A percentile compares a stretch with the other conserved stretches of the same genome.
Conservation (phyloP, 495 filamentous ascomycete genomes). For the Hypoxylon cercidicola region DNA sequence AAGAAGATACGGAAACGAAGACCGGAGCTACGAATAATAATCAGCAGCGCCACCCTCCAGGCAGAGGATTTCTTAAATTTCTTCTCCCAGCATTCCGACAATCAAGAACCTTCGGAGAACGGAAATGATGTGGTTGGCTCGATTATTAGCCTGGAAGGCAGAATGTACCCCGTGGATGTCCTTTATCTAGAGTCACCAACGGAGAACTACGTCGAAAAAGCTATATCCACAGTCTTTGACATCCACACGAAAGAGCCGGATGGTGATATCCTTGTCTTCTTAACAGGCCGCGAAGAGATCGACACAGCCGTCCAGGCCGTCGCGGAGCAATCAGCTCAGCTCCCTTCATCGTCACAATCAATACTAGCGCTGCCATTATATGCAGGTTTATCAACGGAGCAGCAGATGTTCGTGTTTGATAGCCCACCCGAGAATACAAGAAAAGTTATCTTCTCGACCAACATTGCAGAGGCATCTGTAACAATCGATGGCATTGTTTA, state of each 20-base stretch:
- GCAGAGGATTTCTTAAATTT: conserved; percentile 89
- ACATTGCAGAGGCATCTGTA: conserved; percentile 95
- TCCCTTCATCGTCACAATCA: conserved; percentile 75
- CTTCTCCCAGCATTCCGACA: conserved; percentile 67
- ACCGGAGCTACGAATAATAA: conserved; percentile 84
- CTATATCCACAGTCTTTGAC: conserved; percentile 89
- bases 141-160: conserved; percentile 90
- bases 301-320: conserved; percentile 81
- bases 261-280: conserved; percentile 91
- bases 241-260: conserved; percentile 90
- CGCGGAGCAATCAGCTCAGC: conserved; percentile 76
- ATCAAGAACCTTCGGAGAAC: conserved; percentile 55
- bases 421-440: conserved; percentile 82
- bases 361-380: conserved; percentile 87
- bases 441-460: conserved; percentile 94
- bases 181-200: conserved; percentile 83
- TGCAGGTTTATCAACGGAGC: conserved; percentile 85
- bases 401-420: conserved; percentile 95
- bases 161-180: conserved; percentile 91
- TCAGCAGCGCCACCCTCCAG: conserved; percentile 94
- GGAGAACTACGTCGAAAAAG: conserved; percentile 89
- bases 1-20: conserved; percentile 91
- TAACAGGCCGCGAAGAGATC: conserved; percentile 95
- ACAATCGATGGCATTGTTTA: conserved; percentile 95
- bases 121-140: conserved; percentile 61